Evolutionary conservation across 1,284 basidiomycete species (phyloP).

Genomic region (Erythrobasidium hasegawianum): DNA sequence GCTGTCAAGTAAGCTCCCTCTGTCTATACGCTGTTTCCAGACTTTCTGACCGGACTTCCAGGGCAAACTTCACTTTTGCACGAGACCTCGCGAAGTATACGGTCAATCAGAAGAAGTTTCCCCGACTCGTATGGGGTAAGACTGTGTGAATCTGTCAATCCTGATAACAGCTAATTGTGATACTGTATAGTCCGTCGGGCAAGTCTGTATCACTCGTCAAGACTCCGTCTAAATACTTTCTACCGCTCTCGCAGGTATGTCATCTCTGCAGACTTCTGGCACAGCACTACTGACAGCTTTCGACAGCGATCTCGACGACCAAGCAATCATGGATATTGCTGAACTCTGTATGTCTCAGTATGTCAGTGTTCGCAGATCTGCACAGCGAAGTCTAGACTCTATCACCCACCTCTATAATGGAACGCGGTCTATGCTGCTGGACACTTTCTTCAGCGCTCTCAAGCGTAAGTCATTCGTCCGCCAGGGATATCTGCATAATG

Average conservation of each 20-base stretch:
- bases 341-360: conserved; percentile 84
- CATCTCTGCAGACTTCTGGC: neutral
- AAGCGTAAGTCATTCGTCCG: conserved; percentile 51
- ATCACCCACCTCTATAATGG: conserved; percentile 76
- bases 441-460: conserved; percentile 59
- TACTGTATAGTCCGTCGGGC: conserved; percentile 66
- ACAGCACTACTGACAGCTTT: neutral
- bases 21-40: neutral
- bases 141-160: neutral
- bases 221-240: conserved; percentile 68
- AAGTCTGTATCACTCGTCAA: conserved; percentile 59
- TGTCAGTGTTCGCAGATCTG: conserved; percentile 66
- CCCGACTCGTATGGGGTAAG: conserved; percentile 40
- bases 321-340: conserved; percentile 69
- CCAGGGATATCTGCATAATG: neutral
- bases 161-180: conserved; percentile 13
- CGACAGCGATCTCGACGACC: conserved; percentile 66
- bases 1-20: conserved; percentile 33
- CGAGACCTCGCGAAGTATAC: conserved; percentile 31
- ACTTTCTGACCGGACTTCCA: neutral
- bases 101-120: conserved; percentile 47
- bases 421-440: conserved; percentile 59
- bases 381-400: conserved; percentile 67
- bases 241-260: conserved; percentile 64
- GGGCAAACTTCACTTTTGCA: conserved; percentile 29